Percentiles rank a stretch among this genome's conserved stretches.
These are phyloP conservation scores for Populus deltoides DNA, from an alignment of 345 rosid species.

Conservation along the genomic window DNA sequence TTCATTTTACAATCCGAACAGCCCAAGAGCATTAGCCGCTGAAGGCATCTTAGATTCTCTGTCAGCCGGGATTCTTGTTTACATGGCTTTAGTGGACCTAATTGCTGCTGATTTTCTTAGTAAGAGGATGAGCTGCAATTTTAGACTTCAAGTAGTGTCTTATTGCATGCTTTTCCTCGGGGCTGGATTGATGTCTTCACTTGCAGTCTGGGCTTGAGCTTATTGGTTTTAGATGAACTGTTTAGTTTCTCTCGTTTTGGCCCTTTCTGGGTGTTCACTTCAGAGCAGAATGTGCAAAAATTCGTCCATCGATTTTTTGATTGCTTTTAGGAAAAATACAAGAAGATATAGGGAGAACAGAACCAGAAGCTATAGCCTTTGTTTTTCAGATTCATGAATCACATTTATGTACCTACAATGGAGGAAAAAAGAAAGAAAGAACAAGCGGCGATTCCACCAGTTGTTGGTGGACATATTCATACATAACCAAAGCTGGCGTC, in stretches of 20 bases:
- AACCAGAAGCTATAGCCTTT: not conserved
- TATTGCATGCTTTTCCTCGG: constrained; percentile 78
- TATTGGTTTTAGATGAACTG: not conserved
- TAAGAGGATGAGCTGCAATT: constrained; percentile 86
- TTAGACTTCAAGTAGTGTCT: constrained; percentile 66
- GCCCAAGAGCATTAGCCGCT: constrained; percentile 51
- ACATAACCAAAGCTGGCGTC: not conserved
- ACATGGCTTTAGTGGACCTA: constrained; percentile 92
- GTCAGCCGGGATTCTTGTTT: constrained; percentile 84
- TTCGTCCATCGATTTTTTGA: not conserved
- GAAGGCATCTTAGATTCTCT: constrained; percentile 83
- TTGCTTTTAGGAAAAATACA: not conserved
- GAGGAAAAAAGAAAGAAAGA: not conserved
- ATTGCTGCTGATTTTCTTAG: constrained; percentile 91
- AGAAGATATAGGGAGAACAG: not conserved
- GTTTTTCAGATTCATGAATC: not conserved
- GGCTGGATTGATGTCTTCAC: constrained; percentile 84
- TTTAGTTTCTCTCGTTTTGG: not conserved
- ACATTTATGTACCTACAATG: not conserved
- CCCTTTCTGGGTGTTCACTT: not conserved
- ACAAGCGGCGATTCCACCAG: not conserved
- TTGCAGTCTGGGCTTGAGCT: constrained; percentile 68
- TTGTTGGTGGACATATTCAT: not conserved
- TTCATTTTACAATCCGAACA: constrained; percentile 57
- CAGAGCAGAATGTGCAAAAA: not conserved